These are phyloP conservation scores for Periconia sp. DNA, from an alignment of 2,329 filamentous ascomycete genomes.

Conservation along the genomic window DNA sequence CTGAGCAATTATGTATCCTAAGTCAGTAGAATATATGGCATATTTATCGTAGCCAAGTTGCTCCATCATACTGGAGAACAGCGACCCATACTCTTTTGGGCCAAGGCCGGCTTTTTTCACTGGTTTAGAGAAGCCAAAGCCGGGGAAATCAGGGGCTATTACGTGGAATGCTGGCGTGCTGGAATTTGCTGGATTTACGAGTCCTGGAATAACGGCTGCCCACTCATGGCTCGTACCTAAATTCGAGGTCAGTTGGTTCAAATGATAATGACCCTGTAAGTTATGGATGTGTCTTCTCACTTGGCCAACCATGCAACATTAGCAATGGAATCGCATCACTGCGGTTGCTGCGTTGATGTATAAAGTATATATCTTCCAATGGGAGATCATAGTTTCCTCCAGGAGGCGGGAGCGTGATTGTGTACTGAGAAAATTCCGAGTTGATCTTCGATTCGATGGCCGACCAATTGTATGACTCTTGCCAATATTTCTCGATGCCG, in stretches of 20 bases:
- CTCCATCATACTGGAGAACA: neutral
- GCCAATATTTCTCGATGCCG: too few relatives aligned
- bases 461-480: too few relatives aligned
- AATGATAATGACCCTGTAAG: too few relatives aligned
- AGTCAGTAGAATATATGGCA: neutral
- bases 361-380: constrained; percentile 54
- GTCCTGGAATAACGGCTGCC: neutral
- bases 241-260: too few relatives aligned
- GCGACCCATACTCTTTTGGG: neutral
- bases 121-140: neutral
- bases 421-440: too few relatives aligned
- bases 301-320: neutral
- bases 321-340: constrained; percentile 60
- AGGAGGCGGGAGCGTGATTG: too few relatives aligned
- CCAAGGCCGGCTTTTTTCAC: neutral
- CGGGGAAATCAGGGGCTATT: neutral
- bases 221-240: neutral
- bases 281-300: too few relatives aligned
- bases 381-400: too few relatives aligned
- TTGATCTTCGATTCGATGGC: too few relatives aligned
- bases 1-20: neutral
- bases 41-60: neutral
- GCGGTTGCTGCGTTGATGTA: constrained; percentile 58
- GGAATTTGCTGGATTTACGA: neutral
- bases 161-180: neutral